Evolutionary conservation across 1,284 basidiomycete species (phyloP).

Genomic region (Tremellales sp.): DNA sequence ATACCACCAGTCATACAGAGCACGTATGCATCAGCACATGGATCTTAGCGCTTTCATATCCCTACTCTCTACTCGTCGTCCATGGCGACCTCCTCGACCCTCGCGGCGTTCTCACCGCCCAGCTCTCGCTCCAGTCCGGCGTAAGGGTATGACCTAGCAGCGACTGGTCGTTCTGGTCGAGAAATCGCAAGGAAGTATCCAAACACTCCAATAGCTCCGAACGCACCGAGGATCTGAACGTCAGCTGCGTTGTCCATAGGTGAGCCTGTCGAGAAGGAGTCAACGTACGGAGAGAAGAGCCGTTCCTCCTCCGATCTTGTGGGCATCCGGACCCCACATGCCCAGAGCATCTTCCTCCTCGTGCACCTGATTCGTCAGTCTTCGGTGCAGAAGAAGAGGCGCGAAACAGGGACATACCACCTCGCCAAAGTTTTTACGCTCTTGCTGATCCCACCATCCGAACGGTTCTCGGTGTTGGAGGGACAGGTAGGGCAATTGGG

Average conservation of each 20-base stretch:
- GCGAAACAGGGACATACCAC: constrained; percentile 54
- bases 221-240: constrained; percentile 29
- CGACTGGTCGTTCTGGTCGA: constrained; percentile 29
- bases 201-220: constrained; percentile 32
- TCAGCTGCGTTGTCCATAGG: not conserved
- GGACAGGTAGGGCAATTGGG: constrained; percentile 67
- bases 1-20: too few relatives aligned
- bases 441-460: constrained; percentile 78
- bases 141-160: constrained; percentile 42
- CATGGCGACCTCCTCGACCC: constrained; percentile 26
- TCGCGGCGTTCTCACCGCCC: constrained; percentile 31
- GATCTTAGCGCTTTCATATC: too few relatives aligned
- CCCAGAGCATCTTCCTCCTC: constrained; percentile 76
- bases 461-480: constrained; percentile 62
- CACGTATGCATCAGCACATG: too few relatives aligned
- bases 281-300: constrained; percentile 29
- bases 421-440: constrained; percentile 81
- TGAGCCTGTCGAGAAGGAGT: constrained; percentile 2
- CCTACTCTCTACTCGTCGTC: constrained; percentile 31
- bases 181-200: constrained; percentile 31
- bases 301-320: constrained; percentile 31
- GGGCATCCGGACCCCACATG: constrained; percentile 82
- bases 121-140: constrained; percentile 44
- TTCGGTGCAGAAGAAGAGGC: not conserved
- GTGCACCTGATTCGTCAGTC: constrained; percentile 58